These are phyloP conservation scores for Jamesozyma piceae DNA, from an alignment of 805 yeast genomes.

Conservation along the genomic window DNA sequence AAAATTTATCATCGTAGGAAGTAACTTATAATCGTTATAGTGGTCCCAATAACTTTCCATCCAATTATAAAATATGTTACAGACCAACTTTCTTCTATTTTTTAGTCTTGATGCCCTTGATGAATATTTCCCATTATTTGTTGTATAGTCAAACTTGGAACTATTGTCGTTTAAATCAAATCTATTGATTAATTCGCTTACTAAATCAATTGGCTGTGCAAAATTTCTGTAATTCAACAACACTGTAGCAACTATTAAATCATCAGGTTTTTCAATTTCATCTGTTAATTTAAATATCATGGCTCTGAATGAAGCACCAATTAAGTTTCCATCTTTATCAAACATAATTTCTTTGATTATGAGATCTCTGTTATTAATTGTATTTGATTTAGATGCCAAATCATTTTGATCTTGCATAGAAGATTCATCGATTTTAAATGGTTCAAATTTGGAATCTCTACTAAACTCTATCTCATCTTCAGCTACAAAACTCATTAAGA, in stretches of 20 bases:
- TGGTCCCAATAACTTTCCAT: conserved; percentile 83
- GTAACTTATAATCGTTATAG: conserved; percentile 44
- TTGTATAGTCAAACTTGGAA: conserved; percentile 26
- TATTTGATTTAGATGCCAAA: conserved; percentile 8
- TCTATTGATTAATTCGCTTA: conserved; percentile 57
- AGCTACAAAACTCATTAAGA: conserved; percentile 8
- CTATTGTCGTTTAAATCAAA: conserved; percentile 43
- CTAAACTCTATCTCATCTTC: conserved; percentile 31
- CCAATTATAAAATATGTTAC: conserved; percentile 72
- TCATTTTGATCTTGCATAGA: not conserved
- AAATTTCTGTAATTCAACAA: conserved; percentile 69
- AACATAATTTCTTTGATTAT: conserved; percentile 35
- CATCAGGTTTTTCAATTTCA: conserved; percentile 53
- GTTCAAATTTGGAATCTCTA: conserved; percentile 32
- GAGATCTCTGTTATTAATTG: conserved; percentile 17
- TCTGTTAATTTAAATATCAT: conserved; percentile 58
- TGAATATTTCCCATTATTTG: conserved; percentile 32
- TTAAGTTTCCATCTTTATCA: conserved; percentile 37
- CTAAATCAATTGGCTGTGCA: conserved; percentile 54
- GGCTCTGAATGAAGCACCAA: conserved; percentile 67
- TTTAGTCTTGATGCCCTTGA: conserved; percentile 39
- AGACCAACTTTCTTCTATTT: conserved; percentile 57
- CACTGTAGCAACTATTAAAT: conserved; percentile 62
- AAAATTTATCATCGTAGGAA: conserved; percentile 67
- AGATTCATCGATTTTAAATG: conserved; percentile 24